Percentiles rank a stretch among this genome's conserved stretches.
Evolutionary conservation across 1,284 basidiomycete species (phyloP).

Genomic region (Cryptococcus hybrid): DNA sequence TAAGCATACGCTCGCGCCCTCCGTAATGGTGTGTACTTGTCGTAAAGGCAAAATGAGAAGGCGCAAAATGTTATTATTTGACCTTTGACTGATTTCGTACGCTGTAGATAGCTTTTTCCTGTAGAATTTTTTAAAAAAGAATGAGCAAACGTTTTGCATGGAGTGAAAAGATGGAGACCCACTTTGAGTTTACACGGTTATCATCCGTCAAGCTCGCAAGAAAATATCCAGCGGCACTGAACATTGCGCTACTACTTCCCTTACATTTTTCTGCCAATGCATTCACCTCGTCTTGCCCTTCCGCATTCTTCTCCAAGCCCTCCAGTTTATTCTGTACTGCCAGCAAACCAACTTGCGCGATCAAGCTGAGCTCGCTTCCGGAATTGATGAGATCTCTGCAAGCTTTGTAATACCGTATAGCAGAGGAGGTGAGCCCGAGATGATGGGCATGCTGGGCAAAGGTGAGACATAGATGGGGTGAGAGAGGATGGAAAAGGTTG

Average conservation of each 20-base stretch:
- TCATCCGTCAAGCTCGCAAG: conserved; percentile 32
- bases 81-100: conserved; percentile 27
- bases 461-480: conserved; percentile 34
- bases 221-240: conserved; percentile 31
- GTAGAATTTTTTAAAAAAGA: neutral
- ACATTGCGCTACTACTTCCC: conserved; percentile 28
- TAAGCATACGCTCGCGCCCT: conserved; percentile 24
- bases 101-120: conserved; percentile 36
- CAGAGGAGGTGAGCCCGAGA: conserved; percentile 21
- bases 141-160: too few relatives aligned
- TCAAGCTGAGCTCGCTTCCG: conserved; percentile 35
- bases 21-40: conserved; percentile 37
- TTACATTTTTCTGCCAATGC: conserved; percentile 29
- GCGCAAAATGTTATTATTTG: conserved; percentile 33
- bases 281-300: conserved; percentile 9
- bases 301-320: conserved; percentile 1
- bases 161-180: conserved; percentile 7
- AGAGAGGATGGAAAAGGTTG: conserved; percentile 21
- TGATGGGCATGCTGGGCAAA: conserved; percentile 37
- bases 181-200: conserved; percentile 38
- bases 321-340: conserved; percentile 19
- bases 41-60: conserved; percentile 41
- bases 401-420: conserved; percentile 33
- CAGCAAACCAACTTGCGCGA: conserved; percentile 31
- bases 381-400: conserved; percentile 19